Evolutionary conservation across 2,329 filamentous ascomycete species (phyloP).

Genomic region (Beauveria sp.): DNA sequence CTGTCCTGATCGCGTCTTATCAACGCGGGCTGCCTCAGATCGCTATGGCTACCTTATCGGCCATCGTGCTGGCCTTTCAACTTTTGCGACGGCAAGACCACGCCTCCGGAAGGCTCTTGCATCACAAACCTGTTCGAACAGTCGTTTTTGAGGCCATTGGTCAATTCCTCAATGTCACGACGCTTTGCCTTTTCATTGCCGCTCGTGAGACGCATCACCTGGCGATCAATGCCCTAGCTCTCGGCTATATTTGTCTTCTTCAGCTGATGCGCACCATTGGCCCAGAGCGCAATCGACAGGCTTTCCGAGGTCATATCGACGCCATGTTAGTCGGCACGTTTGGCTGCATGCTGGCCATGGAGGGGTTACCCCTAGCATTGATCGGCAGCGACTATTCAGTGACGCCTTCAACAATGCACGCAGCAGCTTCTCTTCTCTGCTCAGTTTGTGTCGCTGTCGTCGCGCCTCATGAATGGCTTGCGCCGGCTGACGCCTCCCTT

Average conservation of each 20-base stretch:
- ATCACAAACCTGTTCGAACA: background rate
- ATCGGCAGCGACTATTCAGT: background rate
- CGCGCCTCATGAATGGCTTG: slow-evolving; percentile 44
- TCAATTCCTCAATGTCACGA: background rate
- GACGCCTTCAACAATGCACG: background rate
- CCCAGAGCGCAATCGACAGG: background rate
- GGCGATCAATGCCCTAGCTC: background rate
- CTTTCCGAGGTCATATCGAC: background rate
- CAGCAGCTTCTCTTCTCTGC: background rate
- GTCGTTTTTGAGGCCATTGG: background rate
- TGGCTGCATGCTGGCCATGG: background rate
- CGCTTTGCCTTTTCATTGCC: background rate
- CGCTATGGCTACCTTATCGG: background rate
- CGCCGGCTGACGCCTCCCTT: slow-evolving; percentile 31
- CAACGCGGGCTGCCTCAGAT: background rate
- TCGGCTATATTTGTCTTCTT: background rate
- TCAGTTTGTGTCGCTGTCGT: slow-evolving; percentile 26
- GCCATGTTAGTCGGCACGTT: background rate
- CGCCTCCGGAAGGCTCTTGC: background rate
- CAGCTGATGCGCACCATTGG: background rate
- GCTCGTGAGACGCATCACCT: background rate
- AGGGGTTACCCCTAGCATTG: background rate
- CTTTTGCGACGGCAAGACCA: background rate
- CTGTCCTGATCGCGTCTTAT: background rate
- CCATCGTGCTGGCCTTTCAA: background rate